phyloP scores from a whole-genome alignment of 2,329 filamentous ascomycete species.

The Sporothrix euskadiensis region DNA sequence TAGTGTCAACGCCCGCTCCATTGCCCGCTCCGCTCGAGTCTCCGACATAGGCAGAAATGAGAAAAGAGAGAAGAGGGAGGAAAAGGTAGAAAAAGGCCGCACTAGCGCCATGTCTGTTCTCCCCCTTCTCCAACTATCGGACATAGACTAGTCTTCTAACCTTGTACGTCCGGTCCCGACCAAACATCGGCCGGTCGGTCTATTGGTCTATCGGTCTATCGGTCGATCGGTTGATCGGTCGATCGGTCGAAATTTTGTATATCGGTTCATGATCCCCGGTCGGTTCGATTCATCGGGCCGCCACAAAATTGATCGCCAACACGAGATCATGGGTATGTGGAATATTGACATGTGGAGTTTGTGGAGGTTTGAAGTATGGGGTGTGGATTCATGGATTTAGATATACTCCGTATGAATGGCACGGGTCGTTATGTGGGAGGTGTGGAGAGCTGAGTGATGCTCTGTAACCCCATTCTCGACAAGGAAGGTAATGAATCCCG shows the following conservation, averaged over 20 bases:
- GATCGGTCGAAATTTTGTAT: background rate
- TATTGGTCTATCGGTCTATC: background rate
- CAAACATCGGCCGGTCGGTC: background rate
- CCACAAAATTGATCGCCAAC: background rate
- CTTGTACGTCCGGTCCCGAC: background rate
- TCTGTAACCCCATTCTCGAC: background rate
- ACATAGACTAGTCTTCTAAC: too few species aligned
- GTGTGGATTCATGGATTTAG: too few species aligned
- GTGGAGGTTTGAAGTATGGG: background rate
- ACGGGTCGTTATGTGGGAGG: background rate
- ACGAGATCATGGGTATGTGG: background rate
- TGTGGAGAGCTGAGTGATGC: background rate
- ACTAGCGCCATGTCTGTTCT: background rate
- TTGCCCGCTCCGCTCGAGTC: background rate
- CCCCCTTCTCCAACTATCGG: background rate
- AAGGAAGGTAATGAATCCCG: background rate
- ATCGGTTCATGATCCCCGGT: background rate
- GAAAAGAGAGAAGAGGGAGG: too few species aligned
- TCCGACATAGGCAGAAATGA: background rate
- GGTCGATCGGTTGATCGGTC: background rate
- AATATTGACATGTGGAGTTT: slow-evolving; percentile 1
- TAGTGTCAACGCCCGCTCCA: background rate
- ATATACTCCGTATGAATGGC: too few species aligned
- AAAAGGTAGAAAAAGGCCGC: background rate
- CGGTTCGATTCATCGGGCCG: background rate